phyloP scores from a whole-genome alignment of 768 basidiomycete genomes.

The Mycena haematopus region DNA sequence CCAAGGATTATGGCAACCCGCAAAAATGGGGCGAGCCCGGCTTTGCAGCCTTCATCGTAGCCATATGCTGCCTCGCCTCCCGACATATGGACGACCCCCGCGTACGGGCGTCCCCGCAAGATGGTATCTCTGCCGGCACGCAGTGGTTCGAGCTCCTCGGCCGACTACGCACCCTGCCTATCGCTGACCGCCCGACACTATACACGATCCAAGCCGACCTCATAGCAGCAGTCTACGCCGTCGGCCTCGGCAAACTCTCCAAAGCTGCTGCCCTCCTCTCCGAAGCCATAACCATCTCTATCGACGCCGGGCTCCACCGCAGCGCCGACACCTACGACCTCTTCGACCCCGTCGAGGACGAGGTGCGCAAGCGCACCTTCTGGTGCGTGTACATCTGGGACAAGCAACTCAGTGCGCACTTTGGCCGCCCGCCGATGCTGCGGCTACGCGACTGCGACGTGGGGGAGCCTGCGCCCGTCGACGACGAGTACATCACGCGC shows the following conservation, averaged over 20 bases:
- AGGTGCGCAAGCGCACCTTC: slow-evolving; percentile 92
- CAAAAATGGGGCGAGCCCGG: slow-evolving; percentile 96
- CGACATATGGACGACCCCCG: slow-evolving; percentile 93
- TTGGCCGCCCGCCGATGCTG: slow-evolving; percentile 88
- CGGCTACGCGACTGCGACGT: slow-evolving; percentile 91
- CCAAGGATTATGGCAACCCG: slow-evolving; percentile 90
- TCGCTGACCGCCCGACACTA: slow-evolving; percentile 85
- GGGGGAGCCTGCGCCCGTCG: slow-evolving; percentile 82
- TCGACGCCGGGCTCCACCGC: slow-evolving; percentile 90
- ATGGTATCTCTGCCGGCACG: slow-evolving; percentile 88
- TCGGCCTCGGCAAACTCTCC: slow-evolving; percentile 88
- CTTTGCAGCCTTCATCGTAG: slow-evolving; percentile 93
- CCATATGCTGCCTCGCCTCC: slow-evolving; percentile 89
- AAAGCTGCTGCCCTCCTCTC: slow-evolving; percentile 87
- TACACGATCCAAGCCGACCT: slow-evolving; percentile 93
- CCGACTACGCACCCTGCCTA: slow-evolving; percentile 86
- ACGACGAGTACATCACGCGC: slow-evolving; percentile 87
- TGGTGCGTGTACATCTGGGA: slow-evolving; percentile 98
- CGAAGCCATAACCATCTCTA: slow-evolving; percentile 85
- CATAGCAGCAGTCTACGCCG: slow-evolving; percentile 91
- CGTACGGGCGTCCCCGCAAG: slow-evolving; percentile 80
- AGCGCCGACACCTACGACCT: slow-evolving; percentile 85
- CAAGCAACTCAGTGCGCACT: slow-evolving; percentile 88
- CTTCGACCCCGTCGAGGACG: slow-evolving; percentile 90
- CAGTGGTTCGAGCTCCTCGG: slow-evolving; percentile 92